A percentile compares a stretch with the other conserved stretches of the same genome.
phyloP scores from a whole-genome alignment of 2,329 filamentous ascomycete genomes.

The Cyphellophora europaea region DNA sequence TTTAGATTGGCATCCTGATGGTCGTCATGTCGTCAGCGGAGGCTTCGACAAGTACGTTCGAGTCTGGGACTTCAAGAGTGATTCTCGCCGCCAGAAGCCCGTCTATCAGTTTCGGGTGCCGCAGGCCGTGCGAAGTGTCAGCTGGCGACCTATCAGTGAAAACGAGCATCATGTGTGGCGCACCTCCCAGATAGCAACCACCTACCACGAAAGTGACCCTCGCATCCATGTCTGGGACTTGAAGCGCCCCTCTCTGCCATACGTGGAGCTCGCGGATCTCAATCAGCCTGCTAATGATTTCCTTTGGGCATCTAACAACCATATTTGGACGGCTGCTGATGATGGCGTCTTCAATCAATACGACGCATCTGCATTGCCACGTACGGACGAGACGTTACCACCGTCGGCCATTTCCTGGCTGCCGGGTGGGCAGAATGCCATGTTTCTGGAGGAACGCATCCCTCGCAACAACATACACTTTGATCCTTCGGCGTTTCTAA shows the following conservation, averaged over 20 bases:
- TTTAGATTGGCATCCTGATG: slow-evolving; percentile 60
- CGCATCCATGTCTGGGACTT: slow-evolving; percentile 57
- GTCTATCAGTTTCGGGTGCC: slow-evolving; percentile 50
- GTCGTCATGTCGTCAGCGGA: slow-evolving; percentile 55
- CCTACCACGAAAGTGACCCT: slow-evolving; percentile 53
- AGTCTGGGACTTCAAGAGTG: slow-evolving; percentile 55
- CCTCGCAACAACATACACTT: too few species aligned
- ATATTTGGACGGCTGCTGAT: slow-evolving; percentile 55
- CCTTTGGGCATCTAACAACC: slow-evolving; percentile 55
- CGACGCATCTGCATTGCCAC: slow-evolving; percentile 50
- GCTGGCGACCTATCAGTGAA: slow-evolving; percentile 51
- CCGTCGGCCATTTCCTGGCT: slow-evolving; percentile 49
- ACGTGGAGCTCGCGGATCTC: slow-evolving; percentile 50
- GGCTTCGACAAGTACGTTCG: slow-evolving; percentile 53
- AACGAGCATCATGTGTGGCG: slow-evolving; percentile 44
- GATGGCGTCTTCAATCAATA: slow-evolving; percentile 54
- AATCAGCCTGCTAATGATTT: slow-evolving; percentile 48
- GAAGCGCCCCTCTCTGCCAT: slow-evolving; percentile 51
- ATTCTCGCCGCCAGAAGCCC: slow-evolving; percentile 49
- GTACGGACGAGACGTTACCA: slow-evolving; percentile 48
- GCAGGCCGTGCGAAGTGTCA: slow-evolving; percentile 51
- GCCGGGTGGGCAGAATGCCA: slow-evolving; percentile 46
- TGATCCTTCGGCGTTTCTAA: too few species aligned
- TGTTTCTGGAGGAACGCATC: slow-evolving; percentile 44
- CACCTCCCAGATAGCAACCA: slow-evolving; percentile 53